These are phyloP conservation scores for Arachis stenosperma DNA, from an alignment of 306 rosid species.

Conservation along the genomic window DNA sequence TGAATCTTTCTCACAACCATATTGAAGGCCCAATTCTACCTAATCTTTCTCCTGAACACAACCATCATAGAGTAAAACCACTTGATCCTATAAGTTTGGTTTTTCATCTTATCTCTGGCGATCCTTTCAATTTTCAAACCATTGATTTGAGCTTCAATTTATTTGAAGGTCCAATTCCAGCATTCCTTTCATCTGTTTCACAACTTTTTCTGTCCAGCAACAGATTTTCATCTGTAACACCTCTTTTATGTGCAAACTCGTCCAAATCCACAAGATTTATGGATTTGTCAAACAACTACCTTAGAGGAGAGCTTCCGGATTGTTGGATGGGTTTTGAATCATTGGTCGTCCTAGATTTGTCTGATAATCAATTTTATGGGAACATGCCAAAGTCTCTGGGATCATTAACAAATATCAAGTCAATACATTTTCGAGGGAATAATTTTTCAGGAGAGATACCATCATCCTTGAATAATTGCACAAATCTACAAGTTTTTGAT, in stretches of 20 bases:
- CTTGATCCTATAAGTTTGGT: no score
- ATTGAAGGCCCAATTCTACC: not conserved
- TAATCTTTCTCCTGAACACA: not conserved
- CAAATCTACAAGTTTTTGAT: not conserved
- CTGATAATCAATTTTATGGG: constrained; percentile 1
- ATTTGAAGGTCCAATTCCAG: not conserved
- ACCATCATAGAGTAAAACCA: no score
- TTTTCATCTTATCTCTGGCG: no score
- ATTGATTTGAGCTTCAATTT: not conserved
- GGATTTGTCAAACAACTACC: not conserved
- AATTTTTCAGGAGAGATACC: constrained; percentile 7
- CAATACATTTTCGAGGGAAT: not conserved
- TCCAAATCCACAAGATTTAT: not conserved
- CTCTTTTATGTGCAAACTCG: not conserved
- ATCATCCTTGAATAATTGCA: not conserved
- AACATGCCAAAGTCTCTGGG: constrained; percentile 16
- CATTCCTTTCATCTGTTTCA: not conserved
- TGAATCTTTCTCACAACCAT: constrained; percentile 6
- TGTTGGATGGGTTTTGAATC: not conserved
- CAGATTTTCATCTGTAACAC: not conserved
- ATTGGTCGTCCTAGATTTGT: not conserved
- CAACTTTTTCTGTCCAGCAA: not conserved
- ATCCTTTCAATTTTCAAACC: no score
- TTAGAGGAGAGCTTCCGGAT: not conserved
- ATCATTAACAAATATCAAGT: not conserved